Conservation (phyloP, 495 filamentous ascomycete species). For the Aspergillus kassunensis region DNA sequence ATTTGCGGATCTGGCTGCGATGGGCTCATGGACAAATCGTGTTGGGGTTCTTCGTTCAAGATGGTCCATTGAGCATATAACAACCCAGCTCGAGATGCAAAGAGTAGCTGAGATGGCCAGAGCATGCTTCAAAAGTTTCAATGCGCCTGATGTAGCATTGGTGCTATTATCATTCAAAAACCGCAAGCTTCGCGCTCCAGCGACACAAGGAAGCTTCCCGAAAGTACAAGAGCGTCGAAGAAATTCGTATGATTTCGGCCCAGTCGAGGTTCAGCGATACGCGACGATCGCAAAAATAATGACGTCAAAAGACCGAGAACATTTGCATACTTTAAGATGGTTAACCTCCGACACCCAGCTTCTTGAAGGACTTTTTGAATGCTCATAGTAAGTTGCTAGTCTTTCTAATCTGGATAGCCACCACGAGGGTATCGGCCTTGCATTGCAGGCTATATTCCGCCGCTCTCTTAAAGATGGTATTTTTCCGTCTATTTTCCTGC, state of each 20-base stretch:
- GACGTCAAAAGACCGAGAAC: conserved; percentile 1
- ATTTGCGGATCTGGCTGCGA: neutral
- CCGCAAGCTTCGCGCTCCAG: conserved; percentile 3
- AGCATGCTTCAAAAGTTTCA: conserved; percentile 5
- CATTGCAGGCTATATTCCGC: too few species aligned
- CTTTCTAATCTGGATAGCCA: too few species aligned
- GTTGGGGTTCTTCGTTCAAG: neutral
- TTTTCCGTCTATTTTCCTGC: too few species aligned
- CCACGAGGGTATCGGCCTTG: too few species aligned
- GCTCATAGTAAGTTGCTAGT: too few species aligned
- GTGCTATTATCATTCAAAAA: conserved; percentile 11
- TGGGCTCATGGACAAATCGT: neutral
- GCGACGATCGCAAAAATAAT: conserved; percentile 1
- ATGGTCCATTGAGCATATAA: conserved; percentile 7
- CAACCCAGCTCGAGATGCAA: conserved; percentile 3
- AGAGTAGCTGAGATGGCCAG: neutral
- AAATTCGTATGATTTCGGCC: conserved; percentile 1
- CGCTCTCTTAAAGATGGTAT: too few species aligned
- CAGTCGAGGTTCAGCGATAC: conserved; percentile 2
- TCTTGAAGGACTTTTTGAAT: too few species aligned
- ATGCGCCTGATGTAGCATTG: conserved; percentile 7
- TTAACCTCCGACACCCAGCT: neutral
- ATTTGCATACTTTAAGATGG: conserved; percentile 1
- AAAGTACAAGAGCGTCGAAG: conserved; percentile 1
- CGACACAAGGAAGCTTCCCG: neutral